Evolutionary conservation across 2,329 filamentous ascomycete species (phyloP).

Genomic region (Cordyceps militaris): DNA sequence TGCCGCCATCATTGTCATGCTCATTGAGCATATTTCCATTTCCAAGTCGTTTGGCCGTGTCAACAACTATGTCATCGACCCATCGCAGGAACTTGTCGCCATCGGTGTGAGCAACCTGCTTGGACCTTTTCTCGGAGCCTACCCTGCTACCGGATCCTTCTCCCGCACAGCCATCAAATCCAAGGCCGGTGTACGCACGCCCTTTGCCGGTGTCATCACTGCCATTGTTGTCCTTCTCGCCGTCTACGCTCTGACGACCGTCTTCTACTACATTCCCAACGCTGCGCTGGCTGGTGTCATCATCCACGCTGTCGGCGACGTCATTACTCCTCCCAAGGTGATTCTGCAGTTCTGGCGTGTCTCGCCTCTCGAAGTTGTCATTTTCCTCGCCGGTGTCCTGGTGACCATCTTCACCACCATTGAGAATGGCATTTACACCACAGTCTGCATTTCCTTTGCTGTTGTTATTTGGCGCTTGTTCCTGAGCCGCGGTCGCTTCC

Average conservation of each 20-base stretch:
- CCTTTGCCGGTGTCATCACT: slow-evolving; percentile 83
- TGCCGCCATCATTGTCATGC: slow-evolving; percentile 81
- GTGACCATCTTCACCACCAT: slow-evolving; percentile 85
- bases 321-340: slow-evolving; percentile 85
- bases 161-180: slow-evolving; percentile 95
- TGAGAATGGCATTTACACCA: slow-evolving; percentile 87
- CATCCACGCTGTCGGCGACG: slow-evolving; percentile 88
- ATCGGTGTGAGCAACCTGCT: slow-evolving; percentile 88
- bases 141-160: slow-evolving; percentile 91
- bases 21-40: slow-evolving; percentile 96
- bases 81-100: slow-evolving; percentile 91
- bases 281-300: slow-evolving; percentile 80
- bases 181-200: slow-evolving; percentile 89
- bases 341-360: slow-evolving; percentile 95
- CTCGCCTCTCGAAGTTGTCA: slow-evolving; percentile 79
- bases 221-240: slow-evolving; percentile 79
- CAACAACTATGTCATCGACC: slow-evolving; percentile 94
- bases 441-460: slow-evolving; percentile 67
- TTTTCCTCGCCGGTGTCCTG: slow-evolving; percentile 89
- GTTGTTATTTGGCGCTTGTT: slow-evolving; percentile 78
- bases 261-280: slow-evolving; percentile 91
- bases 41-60: slow-evolving; percentile 93
- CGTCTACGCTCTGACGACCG: slow-evolving; percentile 77
- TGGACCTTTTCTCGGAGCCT: slow-evolving; percentile 85
- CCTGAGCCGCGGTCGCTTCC: slow-evolving; percentile 74